Base-by-base conservation (phyloP, 2,329 filamentous ascomycete species). In the Stachybotrys chlorohalonatus region DNA sequence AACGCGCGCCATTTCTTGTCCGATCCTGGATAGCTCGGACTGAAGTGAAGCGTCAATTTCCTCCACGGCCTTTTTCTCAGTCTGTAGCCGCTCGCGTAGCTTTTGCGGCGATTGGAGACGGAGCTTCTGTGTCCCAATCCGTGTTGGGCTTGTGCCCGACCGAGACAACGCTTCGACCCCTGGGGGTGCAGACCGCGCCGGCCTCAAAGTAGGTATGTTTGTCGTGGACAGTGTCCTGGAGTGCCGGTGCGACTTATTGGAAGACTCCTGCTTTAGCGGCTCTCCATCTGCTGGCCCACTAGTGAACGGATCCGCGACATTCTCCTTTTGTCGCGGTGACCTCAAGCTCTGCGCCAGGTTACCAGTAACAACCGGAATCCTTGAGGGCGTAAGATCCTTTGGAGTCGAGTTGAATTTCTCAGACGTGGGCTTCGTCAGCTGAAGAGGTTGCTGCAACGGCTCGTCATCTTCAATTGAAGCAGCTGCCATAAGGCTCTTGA, bases 71-170 rank as follows among this genome's bases (percentile, higher is more conserved):
- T 82, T 84, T 69, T 91, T 90, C 68, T 96, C 91, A 51, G 83
- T 85, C 63, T 93, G 87, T 1, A 96, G 78, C 39, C 93, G 86
- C 72, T 96, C 92, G 16, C 92, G 87, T 17, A 93, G 75, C 66
- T 88, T 92, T 62, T 87, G 86, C 0, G 85, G 79, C 13, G 82
- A 86, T 58, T 89, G 85, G 11, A 89, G 77, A 11, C 87, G 84
- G 39, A 90, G 75, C 60, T 84, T 86, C 52, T 71, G 72, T 11
- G 67, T 68, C 58, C 65, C 54, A 51, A 58, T 58, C 59, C 70
- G 56, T 63, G 72, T 47, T 7, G 68, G 66, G 47, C 66, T 69
- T 36, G 55, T 56, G 32, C 54, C 55, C 24, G 58, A 57, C 8
- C 62, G 62, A 5, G 57, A 56, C 1, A 60, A 55, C 1, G 64